phyloP scores from a whole-genome alignment of 2,329 filamentous ascomycete species.

The Fusarium torreyae region DNA sequence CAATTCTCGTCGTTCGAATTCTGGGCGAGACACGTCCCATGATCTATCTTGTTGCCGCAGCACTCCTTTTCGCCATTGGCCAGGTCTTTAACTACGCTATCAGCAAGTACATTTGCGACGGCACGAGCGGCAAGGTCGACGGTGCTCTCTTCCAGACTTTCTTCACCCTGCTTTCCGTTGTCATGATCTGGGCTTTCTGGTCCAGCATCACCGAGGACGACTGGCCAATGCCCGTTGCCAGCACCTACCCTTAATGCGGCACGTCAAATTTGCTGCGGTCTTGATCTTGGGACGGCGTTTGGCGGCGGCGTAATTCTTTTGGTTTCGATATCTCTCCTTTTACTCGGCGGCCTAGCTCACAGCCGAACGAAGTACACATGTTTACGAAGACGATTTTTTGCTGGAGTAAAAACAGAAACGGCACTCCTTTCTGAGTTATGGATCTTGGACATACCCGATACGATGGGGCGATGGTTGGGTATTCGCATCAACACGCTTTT shows the following conservation, averaged over 20 bases:
- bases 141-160: constrained; percentile 93
- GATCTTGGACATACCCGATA: constrained; percentile 24
- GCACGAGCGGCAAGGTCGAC: constrained; percentile 88
- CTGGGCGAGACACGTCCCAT: constrained; percentile 94
- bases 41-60: constrained; percentile 84
- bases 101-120: constrained; percentile 90
- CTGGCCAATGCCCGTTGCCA: constrained; percentile 78
- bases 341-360: constrained; percentile 47
- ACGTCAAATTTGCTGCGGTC: constrained; percentile 20
- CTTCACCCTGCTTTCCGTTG: constrained; percentile 88
- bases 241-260: constrained; percentile 57
- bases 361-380: constrained; percentile 50
- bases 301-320: constrained; percentile 44
- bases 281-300: constrained; percentile 48
- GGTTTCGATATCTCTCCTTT: constrained; percentile 50
- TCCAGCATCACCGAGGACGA: constrained; percentile 99
- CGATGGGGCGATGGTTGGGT: constrained; percentile 38
- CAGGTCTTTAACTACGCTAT: constrained; percentile 97
- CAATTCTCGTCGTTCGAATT: constrained; percentile 85
- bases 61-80: constrained; percentile 87
- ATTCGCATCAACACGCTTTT: constrained; percentile 44
- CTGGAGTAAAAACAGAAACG: constrained; percentile 38
- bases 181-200: constrained; percentile 95
- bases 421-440: constrained; percentile 36
- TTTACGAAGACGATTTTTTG: constrained; percentile 49